A percentile compares a stretch with the other conserved stretches of the same genome.
phyloP scores from a whole-genome alignment of 169 alveolate genomes.

The Besnoitia besnoiti region DNA sequence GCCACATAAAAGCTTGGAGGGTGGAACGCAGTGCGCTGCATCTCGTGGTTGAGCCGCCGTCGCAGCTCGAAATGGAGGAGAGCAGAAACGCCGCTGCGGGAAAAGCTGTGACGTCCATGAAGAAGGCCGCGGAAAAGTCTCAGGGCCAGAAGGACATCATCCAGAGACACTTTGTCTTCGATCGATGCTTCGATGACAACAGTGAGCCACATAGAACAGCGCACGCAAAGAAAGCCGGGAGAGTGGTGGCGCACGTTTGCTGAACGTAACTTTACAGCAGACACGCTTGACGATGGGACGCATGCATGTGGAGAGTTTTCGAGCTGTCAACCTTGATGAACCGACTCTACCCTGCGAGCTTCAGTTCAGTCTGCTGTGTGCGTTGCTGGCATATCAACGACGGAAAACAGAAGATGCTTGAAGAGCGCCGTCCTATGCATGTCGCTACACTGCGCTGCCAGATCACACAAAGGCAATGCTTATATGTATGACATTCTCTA shows the following conservation, averaged over 20 bases:
- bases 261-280: too few species aligned
- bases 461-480: too few species aligned
- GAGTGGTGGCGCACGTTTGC: background rate
- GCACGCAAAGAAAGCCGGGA: background rate
- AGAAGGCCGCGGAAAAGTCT: conserved; percentile 75
- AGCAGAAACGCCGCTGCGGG: conserved; percentile 72
- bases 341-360: too few species aligned
- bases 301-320: too few species aligned
- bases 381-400: too few species aligned
- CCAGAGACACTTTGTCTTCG: conserved; percentile 78
- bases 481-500: too few species aligned
- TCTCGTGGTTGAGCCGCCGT: conserved; percentile 79
- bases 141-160: conserved; percentile 79
- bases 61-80: conserved; percentile 75
- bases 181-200: conserved; percentile 79
- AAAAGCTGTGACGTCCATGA: conserved; percentile 61
- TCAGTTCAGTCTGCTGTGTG: too few species aligned
- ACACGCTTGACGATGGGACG: too few species aligned
- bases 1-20: conserved; percentile 82
- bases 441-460: too few species aligned
- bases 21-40: conserved; percentile 75
- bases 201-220: conserved; percentile 70
- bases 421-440: too few species aligned
- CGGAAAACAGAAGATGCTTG: too few species aligned
- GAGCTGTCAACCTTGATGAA: too few species aligned